phyloP scores from a whole-genome alignment of 106 monocot species.

The Acanthochlamys bracteata region DNA sequence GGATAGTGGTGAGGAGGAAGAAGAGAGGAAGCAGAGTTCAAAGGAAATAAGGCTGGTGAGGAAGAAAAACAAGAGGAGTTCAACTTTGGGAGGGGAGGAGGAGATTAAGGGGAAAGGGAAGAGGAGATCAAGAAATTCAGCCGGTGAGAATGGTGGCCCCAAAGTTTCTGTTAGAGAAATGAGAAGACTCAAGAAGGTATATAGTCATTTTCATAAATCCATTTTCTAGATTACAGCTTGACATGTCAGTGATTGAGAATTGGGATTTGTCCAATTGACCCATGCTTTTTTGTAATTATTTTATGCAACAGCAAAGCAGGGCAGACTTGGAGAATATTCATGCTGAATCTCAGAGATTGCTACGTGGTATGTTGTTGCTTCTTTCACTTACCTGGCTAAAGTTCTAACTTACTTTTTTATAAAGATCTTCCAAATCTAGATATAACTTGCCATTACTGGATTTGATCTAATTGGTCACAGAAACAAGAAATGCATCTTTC shows the following conservation, averaged over 20 bases:
- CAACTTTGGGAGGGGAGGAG: slow-evolving; percentile 33
- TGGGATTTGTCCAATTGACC: not conserved
- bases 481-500: slow-evolving; percentile 83
- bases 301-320: slow-evolving; percentile 59
- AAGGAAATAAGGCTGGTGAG: slow-evolving; percentile 4
- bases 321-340: slow-evolving; percentile 56
- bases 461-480: slow-evolving; percentile 20
- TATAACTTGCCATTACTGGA: no score
- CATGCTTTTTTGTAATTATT: not conserved
- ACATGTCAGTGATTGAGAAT: not conserved
- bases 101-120: slow-evolving; percentile 24
- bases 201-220: not conserved
- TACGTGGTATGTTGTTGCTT: slow-evolving; percentile 59
- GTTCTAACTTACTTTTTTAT: not conserved
- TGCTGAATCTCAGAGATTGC: slow-evolving; percentile 69
- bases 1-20: slow-evolving; percentile 5
- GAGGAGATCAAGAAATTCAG: slow-evolving; percentile 13
- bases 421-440: not conserved
- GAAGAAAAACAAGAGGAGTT: slow-evolving; percentile 52
- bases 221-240: no score
- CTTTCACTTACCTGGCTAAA: no score
- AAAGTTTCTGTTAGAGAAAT: slow-evolving; percentile 39
- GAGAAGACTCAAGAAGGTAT: slow-evolving; percentile 55
- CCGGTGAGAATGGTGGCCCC: slow-evolving; percentile 6
- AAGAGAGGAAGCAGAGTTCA: not conserved